Evolutionary conservation across 1,284 basidiomycete genomes (phyloP).

Genomic region (Melanopsichium pennsylvanicum): DNA sequence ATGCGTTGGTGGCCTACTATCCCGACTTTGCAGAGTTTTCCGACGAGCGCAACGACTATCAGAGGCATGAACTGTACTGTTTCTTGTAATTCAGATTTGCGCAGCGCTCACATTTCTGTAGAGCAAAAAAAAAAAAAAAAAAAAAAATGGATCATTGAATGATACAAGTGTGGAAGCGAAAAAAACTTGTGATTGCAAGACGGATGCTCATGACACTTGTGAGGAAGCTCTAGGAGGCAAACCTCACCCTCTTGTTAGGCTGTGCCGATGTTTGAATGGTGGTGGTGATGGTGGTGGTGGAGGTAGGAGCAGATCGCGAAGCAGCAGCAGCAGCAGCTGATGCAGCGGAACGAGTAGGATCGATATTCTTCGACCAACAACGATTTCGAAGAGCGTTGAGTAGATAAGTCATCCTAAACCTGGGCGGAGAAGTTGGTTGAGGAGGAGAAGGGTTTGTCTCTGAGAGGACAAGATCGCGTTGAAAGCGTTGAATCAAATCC

Average conservation of each 20-base stretch:
- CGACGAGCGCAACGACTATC: conserved; percentile 59
- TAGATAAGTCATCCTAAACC: background rate
- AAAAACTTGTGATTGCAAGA: too few relatives aligned
- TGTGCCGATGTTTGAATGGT: too few relatives aligned
- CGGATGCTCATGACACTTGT: too few relatives aligned
- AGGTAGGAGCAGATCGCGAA: too few relatives aligned
- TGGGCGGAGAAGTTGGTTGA: background rate
- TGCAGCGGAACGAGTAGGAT: too few relatives aligned
- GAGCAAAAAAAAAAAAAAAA: too few relatives aligned
- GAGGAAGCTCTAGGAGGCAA: too few relatives aligned
- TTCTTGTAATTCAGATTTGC: conserved; percentile 23
- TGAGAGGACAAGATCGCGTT: background rate
- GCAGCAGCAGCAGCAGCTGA: too few relatives aligned
- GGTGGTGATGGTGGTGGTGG: too few relatives aligned
- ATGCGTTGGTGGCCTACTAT: conserved; percentile 92
- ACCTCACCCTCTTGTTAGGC: background rate
- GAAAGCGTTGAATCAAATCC: background rate
- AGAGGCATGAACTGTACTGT: conserved; percentile 54
- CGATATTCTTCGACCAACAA: background rate
- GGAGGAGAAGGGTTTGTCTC: background rate
- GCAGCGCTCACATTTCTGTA: too few relatives aligned
- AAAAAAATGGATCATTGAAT: too few relatives aligned
- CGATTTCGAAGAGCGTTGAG: background rate
- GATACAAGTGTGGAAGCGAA: too few relatives aligned
- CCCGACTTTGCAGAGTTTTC: conserved; percentile 69